Base-by-base conservation (phyloP, 2,329 filamentous ascomycete genomes). In the Hortaea sp. region DNA sequence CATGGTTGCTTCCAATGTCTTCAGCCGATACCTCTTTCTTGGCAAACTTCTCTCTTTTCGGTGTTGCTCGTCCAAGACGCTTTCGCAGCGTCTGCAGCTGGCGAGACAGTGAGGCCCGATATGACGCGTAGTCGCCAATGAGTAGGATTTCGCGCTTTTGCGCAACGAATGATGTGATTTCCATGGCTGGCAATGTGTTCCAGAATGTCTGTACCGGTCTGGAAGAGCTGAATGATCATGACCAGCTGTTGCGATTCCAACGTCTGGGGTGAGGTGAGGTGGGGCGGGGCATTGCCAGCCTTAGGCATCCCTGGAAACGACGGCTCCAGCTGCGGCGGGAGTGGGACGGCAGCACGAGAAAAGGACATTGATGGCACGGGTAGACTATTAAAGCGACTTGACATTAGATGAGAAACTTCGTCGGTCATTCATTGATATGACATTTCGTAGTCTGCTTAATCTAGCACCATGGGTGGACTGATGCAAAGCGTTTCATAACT, bases 91-190 rank as follows among this genome's bases (percentile, higher is more conserved):
- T 88, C 63, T 87, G 83, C 49, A 98, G 75, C 61, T 86, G 83
- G 63, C 87, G 85, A 53, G 84, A 81, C 43, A 94, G 76, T 63
- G 88, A 85, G 42, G 74, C 73, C 60, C 88, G 84, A 66, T 97
- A 97, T 47, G 83, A 83, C 61, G 79, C 80, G 70, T 95, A 89
- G 69, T 95, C 88, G 57, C 88, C 89, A 54, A 92, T 82, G 29
- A 94, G 78, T 43, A 95, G 82, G 34, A 87, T 87, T 64, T 94
- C 85, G 53, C 92, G 78, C 54, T 84, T 82, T 44, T 81, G 79
- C 61, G 88, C 77, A 56, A 97, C 73, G 54, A 87, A 89, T 56
- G 79, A 79, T 47, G 92, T 97, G 67, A 97, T 87, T 54, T 95
- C 87, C 90, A 97, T 95, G 10, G 9, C 32, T 9, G n/a, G 32